A percentile compares a stretch with the other conserved stretches of the same genome.
Evolutionary conservation across 768 basidiomycete species (phyloP).

Genomic region (Lentinus brumalis): DNA sequence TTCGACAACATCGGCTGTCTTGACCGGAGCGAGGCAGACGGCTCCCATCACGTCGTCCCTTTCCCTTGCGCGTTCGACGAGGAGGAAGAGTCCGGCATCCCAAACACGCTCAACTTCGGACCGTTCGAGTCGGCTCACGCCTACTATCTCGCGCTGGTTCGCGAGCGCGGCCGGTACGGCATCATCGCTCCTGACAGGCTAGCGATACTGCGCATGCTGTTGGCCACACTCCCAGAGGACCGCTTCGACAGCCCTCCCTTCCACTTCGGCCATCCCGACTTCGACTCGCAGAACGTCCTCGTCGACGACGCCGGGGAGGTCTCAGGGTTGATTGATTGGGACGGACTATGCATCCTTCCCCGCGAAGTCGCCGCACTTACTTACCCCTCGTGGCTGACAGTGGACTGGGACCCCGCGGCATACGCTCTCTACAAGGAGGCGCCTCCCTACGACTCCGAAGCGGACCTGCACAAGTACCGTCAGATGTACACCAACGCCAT

Average conservation of each 20-base stretch:
- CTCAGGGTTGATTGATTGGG: conserved; percentile 8
- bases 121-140: conserved; percentile 1
- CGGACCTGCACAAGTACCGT: not conserved
- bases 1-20: not conserved
- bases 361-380: not conserved
- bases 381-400: not conserved
- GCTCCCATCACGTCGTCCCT: not conserved
- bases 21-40: not conserved
- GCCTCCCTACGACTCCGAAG: not conserved
- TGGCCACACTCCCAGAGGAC: not conserved
- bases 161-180: not conserved
- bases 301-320: conserved; percentile 7
- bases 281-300: conserved; percentile 8
- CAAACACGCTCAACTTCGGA: not conserved
- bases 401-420: conserved; percentile 3
- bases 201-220: not conserved
- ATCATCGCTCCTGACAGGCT: not conserved
- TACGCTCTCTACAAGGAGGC: not conserved
- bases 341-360: not conserved
- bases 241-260: conserved; percentile 1
- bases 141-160: not conserved
- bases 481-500: not conserved
- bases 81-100: not conserved
- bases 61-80: not conserved
- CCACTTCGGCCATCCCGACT: conserved; percentile 5